Evolutionary conservation across 2,329 filamentous ascomycete genomes (phyloP), one percentile per base, ranked within the genome.

Genomic region (Verticillium nonalfalfae): DNA sequence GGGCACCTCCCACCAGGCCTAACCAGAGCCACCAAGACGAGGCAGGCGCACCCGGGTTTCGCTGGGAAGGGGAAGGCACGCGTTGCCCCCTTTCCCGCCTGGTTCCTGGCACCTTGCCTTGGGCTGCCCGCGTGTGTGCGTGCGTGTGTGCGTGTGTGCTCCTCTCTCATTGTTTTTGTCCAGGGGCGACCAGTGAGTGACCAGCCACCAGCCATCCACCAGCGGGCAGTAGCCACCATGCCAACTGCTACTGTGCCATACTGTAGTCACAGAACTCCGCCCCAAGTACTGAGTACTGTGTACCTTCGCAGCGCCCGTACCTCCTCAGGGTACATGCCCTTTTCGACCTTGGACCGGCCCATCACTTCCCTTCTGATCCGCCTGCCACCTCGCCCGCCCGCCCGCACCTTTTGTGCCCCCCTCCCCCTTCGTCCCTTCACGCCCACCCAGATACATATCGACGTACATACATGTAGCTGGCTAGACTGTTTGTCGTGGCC

Each of bases 221-320:
- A 57, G 55, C 59, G n/a, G 45, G 45, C 45, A 50, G 45, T 21
- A 21, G n/a, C 45, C n/a, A 21, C 45, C n/a, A 21, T 10, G n/a
- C 63, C 58, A 63, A 58, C 60, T 59, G 61, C 61, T 65, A 65
- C 67, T 68, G 63, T 60, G 67, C 62, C 72, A 73, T 76, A 76
- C 75, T 76, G 75, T 77, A 74, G 65, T 65, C 66, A 66, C 68
- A 68, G 68, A 66, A 68, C 68, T 66, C 68, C 69, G 67, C 70
- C 65, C 68, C 67, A 66, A 18, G 45, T 50, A 50, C 45, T 50
- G 45, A 50, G 45, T 50, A 50, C 45, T 50, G 45, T 50, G 45
- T 50, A 50, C 45, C 45, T 50, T 50, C n/a, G 7, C 45, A 18
- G 45, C 45, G 45, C 45, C 45, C 45, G 45, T 50, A 50, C 45